Evolutionary conservation across 1,139 yeast genomes (phyloP), one percentile per base, ranked within the genome.

Genomic region (Candida tunisiensis): DNA sequence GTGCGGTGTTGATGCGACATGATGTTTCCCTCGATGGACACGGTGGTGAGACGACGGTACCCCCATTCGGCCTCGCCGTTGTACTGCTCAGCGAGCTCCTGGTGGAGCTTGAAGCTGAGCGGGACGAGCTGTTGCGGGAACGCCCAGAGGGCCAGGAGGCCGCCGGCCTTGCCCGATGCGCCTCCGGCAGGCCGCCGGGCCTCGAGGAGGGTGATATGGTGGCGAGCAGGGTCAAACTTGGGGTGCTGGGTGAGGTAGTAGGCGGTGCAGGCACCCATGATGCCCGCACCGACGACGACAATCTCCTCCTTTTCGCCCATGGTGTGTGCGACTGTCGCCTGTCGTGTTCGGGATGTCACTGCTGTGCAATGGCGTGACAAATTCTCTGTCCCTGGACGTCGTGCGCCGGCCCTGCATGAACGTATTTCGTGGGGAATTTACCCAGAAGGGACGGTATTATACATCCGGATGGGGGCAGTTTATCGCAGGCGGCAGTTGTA

Each of bases 141-240:
- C 0, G 96, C 96, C 93, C 96, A 83, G 23, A 79, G 62, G 1
- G 95, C 95, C 31, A 88, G 55, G 27, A 88, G 58, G 0, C 98
- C 98, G 22, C 98, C 98, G 3, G 98, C 98, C 44, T 88, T 88
- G 31, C 98, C 98, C 22, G 85, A 71, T 11, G 98, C 98, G 22
- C 95, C 98, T 27, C 95, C 93, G 0, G 96, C 98, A 3, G 88
- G 93, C 42, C 93, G 63, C 39, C 79, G 78, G 30, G 91, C 74
- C 50, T 88, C 98, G 14, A 88, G 51, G n/a, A 88, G 67, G 11
- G 94, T 79, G 37, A 88, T 78, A 42, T 79, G 83, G 44, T 78
- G 72, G 32, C 69, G 73, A 16, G 58, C 55, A 0, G 79, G 68
- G 42, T 77, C 74, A 47, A 74, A 88, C 31, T 65, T 62, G 4